These are phyloP conservation scores for Carex sylvatica DNA, from an alignment of 202 grass and related monocot genomes.

Conservation along the genomic window DNA sequence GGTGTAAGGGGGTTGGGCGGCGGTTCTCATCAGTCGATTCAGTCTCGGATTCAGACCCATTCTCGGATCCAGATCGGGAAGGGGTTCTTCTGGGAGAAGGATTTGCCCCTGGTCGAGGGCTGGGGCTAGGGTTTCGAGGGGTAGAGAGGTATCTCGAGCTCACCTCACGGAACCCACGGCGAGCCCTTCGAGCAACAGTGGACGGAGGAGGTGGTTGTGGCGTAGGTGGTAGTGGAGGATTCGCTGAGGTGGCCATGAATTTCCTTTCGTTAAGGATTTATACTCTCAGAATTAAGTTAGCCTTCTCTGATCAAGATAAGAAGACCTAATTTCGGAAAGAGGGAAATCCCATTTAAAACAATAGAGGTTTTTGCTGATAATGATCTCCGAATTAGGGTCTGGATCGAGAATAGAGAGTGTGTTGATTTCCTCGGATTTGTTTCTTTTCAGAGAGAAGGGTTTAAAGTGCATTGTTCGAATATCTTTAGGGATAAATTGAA, in stretches of 20 bases:
- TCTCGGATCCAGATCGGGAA: slow-evolving; percentile 28
- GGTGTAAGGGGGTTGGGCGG: not conserved
- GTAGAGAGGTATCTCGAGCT: slow-evolving; percentile 62
- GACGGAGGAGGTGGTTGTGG: slow-evolving; percentile 23
- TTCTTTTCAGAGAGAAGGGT: slow-evolving; percentile 5
- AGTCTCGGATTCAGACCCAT: slow-evolving; percentile 26
- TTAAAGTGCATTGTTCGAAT: not conserved
- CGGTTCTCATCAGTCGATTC: slow-evolving; percentile 75
- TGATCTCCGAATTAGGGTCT: not conserved
- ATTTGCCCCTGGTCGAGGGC: slow-evolving; percentile 20
- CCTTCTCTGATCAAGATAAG: not conserved
- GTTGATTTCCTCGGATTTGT: not conserved
- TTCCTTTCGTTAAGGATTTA: not conserved
- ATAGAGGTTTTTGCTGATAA: not conserved
- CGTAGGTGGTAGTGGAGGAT: not conserved
- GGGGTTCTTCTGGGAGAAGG: slow-evolving; percentile 40
- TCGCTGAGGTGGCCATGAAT: slow-evolving; percentile 10
- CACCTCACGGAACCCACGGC: slow-evolving; percentile 45
- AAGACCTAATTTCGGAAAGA: not conserved
- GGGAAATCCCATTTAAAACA: not conserved
- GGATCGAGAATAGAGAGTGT: not conserved
- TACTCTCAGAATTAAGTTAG: not conserved
- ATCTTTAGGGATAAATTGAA: not conserved
- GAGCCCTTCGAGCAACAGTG: slow-evolving; percentile 23
- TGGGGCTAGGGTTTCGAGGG: slow-evolving; percentile 18